phyloP scores from a whole-genome alignment of 768 basidiomycete genomes.

The Agaricus subrufescens region DNA sequence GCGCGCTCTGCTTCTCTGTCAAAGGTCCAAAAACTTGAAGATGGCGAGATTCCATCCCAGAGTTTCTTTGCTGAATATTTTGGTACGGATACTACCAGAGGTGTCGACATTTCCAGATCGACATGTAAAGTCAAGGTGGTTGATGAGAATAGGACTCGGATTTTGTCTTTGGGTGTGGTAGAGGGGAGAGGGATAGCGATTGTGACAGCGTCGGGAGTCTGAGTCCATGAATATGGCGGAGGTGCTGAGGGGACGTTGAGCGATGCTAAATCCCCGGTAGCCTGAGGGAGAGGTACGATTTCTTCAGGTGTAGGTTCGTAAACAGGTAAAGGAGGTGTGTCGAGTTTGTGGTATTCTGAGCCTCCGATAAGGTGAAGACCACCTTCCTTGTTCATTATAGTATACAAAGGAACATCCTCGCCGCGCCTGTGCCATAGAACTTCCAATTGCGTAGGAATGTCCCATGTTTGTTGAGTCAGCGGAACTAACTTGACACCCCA shows the following conservation, averaged over 20 bases:
- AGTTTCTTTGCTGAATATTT: constrained; percentile 56
- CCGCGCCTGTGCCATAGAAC: constrained; percentile 70
- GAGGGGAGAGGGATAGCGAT: constrained; percentile 83
- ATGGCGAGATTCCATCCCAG: constrained; percentile 77
- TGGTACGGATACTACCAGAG: constrained; percentile 37
- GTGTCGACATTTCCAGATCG: constrained; percentile 23
- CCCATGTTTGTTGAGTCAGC: constrained; percentile 26
- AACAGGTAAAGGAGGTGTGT: constrained; percentile 22
- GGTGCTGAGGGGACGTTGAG: constrained; percentile 41
- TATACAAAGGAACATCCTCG: constrained; percentile 61
- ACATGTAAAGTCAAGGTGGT: constrained; percentile 65
- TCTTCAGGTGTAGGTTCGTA: constrained; percentile 66
- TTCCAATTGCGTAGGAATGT: constrained; percentile 35
- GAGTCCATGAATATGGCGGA: constrained; percentile 90
- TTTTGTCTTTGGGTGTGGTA: constrained; percentile 52
- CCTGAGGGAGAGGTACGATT: constrained; percentile 62
- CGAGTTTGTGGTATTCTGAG: constrained; percentile 45
- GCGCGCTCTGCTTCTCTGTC: constrained; percentile 69
- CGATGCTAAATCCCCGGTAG: constrained; percentile 36
- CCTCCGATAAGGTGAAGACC: constrained; percentile 54
- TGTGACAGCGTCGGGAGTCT: constrained; percentile 78
- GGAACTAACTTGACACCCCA: constrained; percentile 55
- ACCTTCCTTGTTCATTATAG: constrained; percentile 40
- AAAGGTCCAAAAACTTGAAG: constrained; percentile 91
- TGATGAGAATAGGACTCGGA: constrained; percentile 63